Evolutionary conservation across 1,139 yeast genomes (phyloP).

Genomic region (Wickerhamomyces sp.): DNA sequence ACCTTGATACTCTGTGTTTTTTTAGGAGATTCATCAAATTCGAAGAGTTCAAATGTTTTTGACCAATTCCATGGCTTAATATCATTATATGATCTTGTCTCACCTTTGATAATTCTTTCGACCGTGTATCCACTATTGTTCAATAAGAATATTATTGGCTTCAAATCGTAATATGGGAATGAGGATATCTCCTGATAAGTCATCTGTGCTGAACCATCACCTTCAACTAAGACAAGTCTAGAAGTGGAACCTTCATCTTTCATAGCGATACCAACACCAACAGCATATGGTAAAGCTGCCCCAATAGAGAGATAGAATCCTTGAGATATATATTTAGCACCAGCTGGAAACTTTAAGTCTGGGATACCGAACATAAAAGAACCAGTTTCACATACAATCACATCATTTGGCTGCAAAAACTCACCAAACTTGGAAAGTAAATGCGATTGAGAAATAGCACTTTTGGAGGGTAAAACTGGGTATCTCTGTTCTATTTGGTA

Average conservation of each 20-base stretch:
- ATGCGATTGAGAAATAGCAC: conserved; percentile 24
- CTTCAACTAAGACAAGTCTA: conserved; percentile 69
- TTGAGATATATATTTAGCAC: conserved; percentile 55
- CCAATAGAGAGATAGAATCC: conserved; percentile 83
- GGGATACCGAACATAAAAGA: conserved; percentile 73
- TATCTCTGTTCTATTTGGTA: conserved; percentile 19
- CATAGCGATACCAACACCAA: conserved; percentile 75
- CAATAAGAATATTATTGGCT: conserved; percentile 64
- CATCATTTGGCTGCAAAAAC: conserved; percentile 57
- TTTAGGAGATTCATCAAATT: conserved; percentile 58
- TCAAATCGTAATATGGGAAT: conserved; percentile 54
- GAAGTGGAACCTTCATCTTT: conserved; percentile 42
- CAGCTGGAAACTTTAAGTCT: conserved; percentile 55
- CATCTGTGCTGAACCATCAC: conserved; percentile 94
- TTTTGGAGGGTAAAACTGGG: conserved; percentile 19
- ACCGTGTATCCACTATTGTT: conserved; percentile 88
- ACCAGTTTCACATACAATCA: conserved; percentile 74
- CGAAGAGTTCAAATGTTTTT: conserved; percentile 43
- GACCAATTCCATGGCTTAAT: conserved; percentile 87
- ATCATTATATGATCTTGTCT: conserved; percentile 72
- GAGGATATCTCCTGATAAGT: conserved; percentile 79
- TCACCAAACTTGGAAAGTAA: conserved; percentile 25
- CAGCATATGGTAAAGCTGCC: conserved; percentile 76
- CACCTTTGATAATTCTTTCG: conserved; percentile 81
- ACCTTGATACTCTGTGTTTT: conserved; percentile 31